phyloP scores from a whole-genome alignment of 2,329 filamentous ascomycete species.

The Fusarium anguioides region DNA sequence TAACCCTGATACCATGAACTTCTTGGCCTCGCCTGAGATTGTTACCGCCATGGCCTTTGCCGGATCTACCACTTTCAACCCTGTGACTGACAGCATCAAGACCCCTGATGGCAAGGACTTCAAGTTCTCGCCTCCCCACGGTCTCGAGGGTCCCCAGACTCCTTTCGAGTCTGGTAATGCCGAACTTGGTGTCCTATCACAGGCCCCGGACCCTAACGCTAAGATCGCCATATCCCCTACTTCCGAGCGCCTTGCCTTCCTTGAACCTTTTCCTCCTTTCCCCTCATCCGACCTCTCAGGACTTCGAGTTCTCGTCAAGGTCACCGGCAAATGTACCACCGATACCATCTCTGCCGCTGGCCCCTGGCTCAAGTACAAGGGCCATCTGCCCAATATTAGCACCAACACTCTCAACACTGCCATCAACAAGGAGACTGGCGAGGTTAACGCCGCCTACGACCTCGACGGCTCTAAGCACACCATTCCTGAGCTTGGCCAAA shows the following conservation, averaged over 20 bases:
- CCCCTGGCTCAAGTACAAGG: constrained; percentile 99
- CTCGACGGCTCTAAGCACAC: constrained; percentile 77
- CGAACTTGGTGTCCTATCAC: constrained; percentile 77
- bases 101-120: constrained; percentile 85
- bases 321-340: constrained; percentile 96
- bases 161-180: constrained; percentile 84
- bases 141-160: constrained; percentile 69
- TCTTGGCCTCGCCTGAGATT: constrained; percentile 94
- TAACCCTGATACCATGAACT: constrained; percentile 98
- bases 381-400: constrained; percentile 96
- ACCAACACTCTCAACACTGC: constrained; percentile 98
- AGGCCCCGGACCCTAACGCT: constrained; percentile 75
- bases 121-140: constrained; percentile 83
- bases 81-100: constrained; percentile 84
- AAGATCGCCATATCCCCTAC: constrained; percentile 83
- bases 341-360: constrained; percentile 97
- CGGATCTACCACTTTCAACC: constrained; percentile 94
- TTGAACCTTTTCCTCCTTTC: constrained; percentile 91
- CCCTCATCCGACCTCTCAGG: constrained; percentile 78
- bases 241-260: constrained; percentile 89
- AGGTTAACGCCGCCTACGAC: constrained; percentile 94
- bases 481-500: constrained; percentile 87
- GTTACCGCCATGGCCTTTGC: constrained; percentile 97
- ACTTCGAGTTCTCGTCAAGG: constrained; percentile 92
- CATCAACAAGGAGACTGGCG: constrained; percentile 88